Conservation (phyloP, 1,284 basidiomycete genomes). For the Mycena sp. region DNA sequence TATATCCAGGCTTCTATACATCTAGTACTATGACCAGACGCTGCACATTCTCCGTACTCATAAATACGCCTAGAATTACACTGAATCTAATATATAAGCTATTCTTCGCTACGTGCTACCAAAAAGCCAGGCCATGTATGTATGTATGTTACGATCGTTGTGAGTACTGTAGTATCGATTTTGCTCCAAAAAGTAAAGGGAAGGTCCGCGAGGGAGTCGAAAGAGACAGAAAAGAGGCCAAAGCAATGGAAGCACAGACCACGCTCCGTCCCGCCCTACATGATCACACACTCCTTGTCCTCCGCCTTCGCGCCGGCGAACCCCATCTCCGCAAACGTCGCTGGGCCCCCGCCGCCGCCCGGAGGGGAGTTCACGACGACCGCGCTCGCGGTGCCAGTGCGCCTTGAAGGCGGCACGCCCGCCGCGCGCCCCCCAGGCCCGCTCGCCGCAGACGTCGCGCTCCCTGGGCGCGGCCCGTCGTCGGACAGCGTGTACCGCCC, state of each 20-base stretch:
- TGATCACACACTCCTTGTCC: conserved; percentile 84
- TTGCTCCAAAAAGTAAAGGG: too few relatives aligned
- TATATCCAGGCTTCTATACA: too few relatives aligned
- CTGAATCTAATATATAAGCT: too few relatives aligned
- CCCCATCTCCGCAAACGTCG: conserved; percentile 95
- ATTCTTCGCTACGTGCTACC: too few relatives aligned
- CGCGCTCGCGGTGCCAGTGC: neutral
- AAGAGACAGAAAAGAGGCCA: conserved; percentile 9
- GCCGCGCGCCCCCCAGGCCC: conserved; percentile 21
- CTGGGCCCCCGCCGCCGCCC: conserved; percentile 53
- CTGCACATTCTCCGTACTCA: too few relatives aligned
- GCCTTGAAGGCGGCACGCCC: conserved; percentile 1
- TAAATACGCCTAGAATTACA: too few relatives aligned
- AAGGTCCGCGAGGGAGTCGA: neutral
- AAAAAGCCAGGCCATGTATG: too few relatives aligned
- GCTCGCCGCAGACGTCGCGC: conserved; percentile 11
- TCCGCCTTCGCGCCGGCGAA: conserved; percentile 78
- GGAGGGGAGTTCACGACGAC: conserved; percentile 1
- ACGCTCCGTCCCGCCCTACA: conserved; percentile 54
- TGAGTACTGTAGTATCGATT: too few relatives aligned
- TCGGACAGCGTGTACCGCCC: conserved; percentile 36
- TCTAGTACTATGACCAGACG: too few relatives aligned
- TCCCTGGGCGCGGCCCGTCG: neutral
- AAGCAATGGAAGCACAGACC: neutral
- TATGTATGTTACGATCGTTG: too few relatives aligned